Percentiles rank a stretch among this genome's conserved stretches.
Conservation (phyloP, 1,139 yeast genomes). For the Blastobotrys apis region DNA sequence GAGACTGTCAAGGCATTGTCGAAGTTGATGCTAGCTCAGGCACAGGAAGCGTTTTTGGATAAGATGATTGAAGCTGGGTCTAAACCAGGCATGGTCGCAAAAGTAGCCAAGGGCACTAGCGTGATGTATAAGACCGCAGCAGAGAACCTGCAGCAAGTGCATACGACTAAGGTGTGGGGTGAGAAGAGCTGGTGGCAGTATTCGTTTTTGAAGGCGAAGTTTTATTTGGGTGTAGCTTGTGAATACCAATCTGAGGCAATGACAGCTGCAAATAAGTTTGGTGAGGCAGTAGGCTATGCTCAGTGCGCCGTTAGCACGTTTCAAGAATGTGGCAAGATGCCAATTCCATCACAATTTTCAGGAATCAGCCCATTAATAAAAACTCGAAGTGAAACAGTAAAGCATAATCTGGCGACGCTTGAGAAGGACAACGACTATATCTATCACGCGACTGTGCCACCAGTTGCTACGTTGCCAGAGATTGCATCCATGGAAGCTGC, state of each 20-base stretch:
- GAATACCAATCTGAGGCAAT: slow-evolving; percentile 52
- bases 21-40: slow-evolving; percentile 73
- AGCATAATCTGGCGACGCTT: slow-evolving; percentile 45
- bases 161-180: slow-evolving; percentile 49
- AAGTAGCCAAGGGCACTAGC: slow-evolving; percentile 61
- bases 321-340: slow-evolving; percentile 26
- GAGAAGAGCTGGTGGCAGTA: slow-evolving; percentile 47
- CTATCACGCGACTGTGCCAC: slow-evolving; percentile 73
- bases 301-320: slow-evolving; percentile 42
- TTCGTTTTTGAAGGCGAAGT: slow-evolving; percentile 42
- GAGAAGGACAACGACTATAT: slow-evolving; percentile 86
- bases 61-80: slow-evolving; percentile 48
- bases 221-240: slow-evolving; percentile 46
- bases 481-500: slow-evolving; percentile 75
- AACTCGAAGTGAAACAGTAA: slow-evolving; percentile 33
- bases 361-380: slow-evolving; percentile 25
- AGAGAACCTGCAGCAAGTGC: slow-evolving; percentile 42
- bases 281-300: slow-evolving; percentile 71
- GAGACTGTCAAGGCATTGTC: slow-evolving; percentile 63
- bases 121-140: slow-evolving; percentile 52
- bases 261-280: slow-evolving; percentile 54
- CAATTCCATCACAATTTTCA: slow-evolving; percentile 24
- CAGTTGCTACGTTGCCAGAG: slow-evolving; percentile 51
- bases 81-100: slow-evolving; percentile 62
- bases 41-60: slow-evolving; percentile 76